Base-by-base conservation (phyloP, 1,284 basidiomycete species). In the Moesziomyces antarcticus region DNA sequence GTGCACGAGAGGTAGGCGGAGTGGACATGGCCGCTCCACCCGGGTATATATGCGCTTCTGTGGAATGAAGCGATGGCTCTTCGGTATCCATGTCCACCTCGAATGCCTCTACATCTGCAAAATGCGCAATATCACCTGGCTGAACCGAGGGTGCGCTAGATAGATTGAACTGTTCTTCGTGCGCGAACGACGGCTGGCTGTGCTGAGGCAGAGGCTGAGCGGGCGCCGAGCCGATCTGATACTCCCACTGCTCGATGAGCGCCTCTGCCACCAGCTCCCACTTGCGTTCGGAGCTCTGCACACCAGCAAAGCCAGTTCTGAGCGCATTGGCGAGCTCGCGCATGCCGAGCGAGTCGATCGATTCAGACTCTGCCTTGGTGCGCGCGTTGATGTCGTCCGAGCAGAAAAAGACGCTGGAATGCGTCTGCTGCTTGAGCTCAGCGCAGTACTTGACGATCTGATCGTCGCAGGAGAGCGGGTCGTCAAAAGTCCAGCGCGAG, bases 351-450 rank as follows among this genome's bases (percentile, higher is more conserved):
- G 56, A 70, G 41, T 67, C 59, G 41, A 76, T 61, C 21, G 30
- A 51, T 27, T 73, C 73, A 3, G 50, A 40, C 50, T 76, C 73
- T 5, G 73, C 73, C 24, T 58, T 64, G n/a, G 73, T 76, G 37
- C 73, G 56, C 16, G 70, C 73, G 24, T 76, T 76, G 47, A 46
- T 63, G 40, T 76, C 73, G 45, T 76, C 64, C 3, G 70, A 73
- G 37, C 65, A 69, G 27, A 76, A 76, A 16, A 51, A 51, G 37
- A 73, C 65, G 24, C 49, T 45, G 1, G 57, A 50, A 1, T 42
- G 20, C 16, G 70, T 60, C 30, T 62, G 49, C 7, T 55, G 30
- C 20, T 61, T 56, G 50, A 76, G 73, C 14, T 58, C 56, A 6
- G 46, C 52, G 56, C 73, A 76, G 14, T 69, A 70, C 25, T 46